Conservation (phyloP, 805 yeast genomes). For the Nakazawaea laoshanensis region DNA sequence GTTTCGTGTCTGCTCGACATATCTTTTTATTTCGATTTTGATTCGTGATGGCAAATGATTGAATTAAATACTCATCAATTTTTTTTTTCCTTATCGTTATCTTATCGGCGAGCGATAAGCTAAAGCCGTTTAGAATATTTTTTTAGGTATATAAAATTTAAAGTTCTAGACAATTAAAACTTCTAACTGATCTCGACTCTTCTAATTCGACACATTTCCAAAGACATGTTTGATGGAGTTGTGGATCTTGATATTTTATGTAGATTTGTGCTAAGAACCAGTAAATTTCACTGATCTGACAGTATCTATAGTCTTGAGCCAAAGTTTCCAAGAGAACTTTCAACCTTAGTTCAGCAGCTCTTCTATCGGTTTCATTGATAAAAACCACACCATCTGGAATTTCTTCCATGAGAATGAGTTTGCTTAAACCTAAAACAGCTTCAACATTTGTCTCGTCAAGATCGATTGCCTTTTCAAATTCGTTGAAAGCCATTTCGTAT, state of each 20-base stretch:
- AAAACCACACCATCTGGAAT: slow-evolving; percentile 21
- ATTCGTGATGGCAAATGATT: no score
- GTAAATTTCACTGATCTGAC: slow-evolving; percentile 53
- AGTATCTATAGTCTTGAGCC: slow-evolving; percentile 30
- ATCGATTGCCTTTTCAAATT: slow-evolving; percentile 57
- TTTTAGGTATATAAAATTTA: no score
- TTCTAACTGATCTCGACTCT: slow-evolving; percentile 48
- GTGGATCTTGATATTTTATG: slow-evolving; percentile 46
- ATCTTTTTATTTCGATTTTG: no score
- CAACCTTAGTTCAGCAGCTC: slow-evolving; percentile 54
- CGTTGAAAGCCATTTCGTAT: slow-evolving; percentile 42
- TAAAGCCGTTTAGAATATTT: no score
- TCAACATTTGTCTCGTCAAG: slow-evolving; percentile 36
- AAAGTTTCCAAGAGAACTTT: slow-evolving; percentile 34
- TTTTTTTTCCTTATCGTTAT: no score
- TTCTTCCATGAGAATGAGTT: slow-evolving; percentile 35
- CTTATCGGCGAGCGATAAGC: no score
- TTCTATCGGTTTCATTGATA: slow-evolving; percentile 44
- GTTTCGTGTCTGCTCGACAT: no score
- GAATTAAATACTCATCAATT: no score
- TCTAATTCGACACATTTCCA: slow-evolving; percentile 62
- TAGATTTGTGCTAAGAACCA: slow-evolving; percentile 57
- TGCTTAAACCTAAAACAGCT: slow-evolving; percentile 48
- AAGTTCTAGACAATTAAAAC: slow-evolving; percentile 6
- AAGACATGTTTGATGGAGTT: slow-evolving; percentile 37